Conservation (phyloP, 306 rosid genomes). For the Lablab purpureus region DNA sequence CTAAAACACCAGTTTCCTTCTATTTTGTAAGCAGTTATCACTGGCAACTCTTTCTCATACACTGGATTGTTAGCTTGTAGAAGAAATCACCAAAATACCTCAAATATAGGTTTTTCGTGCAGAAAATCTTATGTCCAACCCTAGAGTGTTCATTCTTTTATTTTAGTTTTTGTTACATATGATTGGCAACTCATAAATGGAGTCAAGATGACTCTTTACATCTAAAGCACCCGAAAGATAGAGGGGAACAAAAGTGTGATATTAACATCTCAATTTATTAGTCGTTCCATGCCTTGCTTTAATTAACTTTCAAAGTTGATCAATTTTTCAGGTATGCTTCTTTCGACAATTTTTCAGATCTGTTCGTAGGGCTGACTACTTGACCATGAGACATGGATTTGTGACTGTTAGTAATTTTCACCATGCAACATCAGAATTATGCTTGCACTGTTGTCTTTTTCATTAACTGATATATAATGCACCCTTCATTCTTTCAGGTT, state of each 20-base stretch:
- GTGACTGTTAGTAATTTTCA: slow-evolving; percentile 66
- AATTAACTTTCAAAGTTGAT: background rate
- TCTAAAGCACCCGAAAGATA: background rate
- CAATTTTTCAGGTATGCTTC: slow-evolving; percentile 76
- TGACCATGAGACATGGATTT: slow-evolving; percentile 95
- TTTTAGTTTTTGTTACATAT: background rate
- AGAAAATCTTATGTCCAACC: background rate
- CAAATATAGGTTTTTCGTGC: background rate
- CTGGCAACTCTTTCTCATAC: slow-evolving; percentile 10
- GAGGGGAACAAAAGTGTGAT: slow-evolving; percentile 2
- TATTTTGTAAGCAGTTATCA: slow-evolving; percentile 70
- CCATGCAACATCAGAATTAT: background rate
- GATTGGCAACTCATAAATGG: background rate
- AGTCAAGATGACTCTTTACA: background rate
- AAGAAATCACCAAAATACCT: background rate
- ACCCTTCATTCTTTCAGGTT: slow-evolving; percentile 57
- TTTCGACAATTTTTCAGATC: slow-evolving; percentile 92
- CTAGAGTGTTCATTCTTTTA: background rate
- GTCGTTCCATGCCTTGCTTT: slow-evolving; percentile 24
- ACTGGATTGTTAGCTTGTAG: background rate
- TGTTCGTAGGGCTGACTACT: slow-evolving; percentile 87
- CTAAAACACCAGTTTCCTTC: slow-evolving; percentile 74
- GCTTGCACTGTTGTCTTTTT: background rate
- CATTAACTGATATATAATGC: background rate
- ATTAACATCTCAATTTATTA: background rate